Conservation (phyloP, 768 basidiomycete genomes). For the Tylopilus sp. region DNA sequence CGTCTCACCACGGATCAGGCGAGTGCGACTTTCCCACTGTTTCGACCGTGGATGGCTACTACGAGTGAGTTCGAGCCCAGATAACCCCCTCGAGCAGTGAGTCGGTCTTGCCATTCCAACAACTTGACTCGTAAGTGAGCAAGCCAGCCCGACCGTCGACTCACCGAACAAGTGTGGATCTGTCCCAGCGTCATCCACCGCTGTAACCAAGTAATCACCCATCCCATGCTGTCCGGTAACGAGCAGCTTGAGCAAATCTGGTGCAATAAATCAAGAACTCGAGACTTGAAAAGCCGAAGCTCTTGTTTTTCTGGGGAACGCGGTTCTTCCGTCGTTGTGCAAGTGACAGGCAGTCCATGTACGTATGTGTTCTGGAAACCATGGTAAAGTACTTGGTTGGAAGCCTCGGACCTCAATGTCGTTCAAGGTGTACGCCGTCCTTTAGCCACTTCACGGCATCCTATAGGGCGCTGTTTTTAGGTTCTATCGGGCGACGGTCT, state of each 20-base stretch:
- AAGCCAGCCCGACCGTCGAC: too few relatives aligned
- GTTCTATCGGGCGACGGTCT: too few relatives aligned
- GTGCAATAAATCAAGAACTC: conserved; percentile 85
- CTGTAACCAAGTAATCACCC: conserved; percentile 45
- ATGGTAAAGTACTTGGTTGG: conserved; percentile 26
- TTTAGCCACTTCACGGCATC: conserved; percentile 40
- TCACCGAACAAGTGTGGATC: too few relatives aligned
- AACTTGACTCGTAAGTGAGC: too few relatives aligned
- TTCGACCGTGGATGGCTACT: too few relatives aligned
- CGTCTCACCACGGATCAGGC: too few relatives aligned
- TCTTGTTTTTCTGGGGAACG: conserved; percentile 65
- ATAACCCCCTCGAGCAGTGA: too few relatives aligned
- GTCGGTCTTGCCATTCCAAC: too few relatives aligned
- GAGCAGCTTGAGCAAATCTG: conserved; percentile 72
- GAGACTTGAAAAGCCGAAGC: conserved; percentile 71
- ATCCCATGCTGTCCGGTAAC: conserved; percentile 66
- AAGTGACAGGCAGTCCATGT: conserved; percentile 11
- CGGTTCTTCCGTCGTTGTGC: conserved; percentile 43
- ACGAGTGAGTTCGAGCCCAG: too few relatives aligned
- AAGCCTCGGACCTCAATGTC: conserved; percentile 29
- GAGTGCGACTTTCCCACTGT: too few relatives aligned
- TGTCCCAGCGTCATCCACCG: conserved; percentile 26
- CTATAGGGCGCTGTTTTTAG: conserved; percentile 38
- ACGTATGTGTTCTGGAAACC: conserved; percentile 13
- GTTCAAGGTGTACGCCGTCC: conserved; percentile 31